Base-by-base conservation (phyloP, 2,329 filamentous ascomycete species). In the Pseudogymnoascus sp. region DNA sequence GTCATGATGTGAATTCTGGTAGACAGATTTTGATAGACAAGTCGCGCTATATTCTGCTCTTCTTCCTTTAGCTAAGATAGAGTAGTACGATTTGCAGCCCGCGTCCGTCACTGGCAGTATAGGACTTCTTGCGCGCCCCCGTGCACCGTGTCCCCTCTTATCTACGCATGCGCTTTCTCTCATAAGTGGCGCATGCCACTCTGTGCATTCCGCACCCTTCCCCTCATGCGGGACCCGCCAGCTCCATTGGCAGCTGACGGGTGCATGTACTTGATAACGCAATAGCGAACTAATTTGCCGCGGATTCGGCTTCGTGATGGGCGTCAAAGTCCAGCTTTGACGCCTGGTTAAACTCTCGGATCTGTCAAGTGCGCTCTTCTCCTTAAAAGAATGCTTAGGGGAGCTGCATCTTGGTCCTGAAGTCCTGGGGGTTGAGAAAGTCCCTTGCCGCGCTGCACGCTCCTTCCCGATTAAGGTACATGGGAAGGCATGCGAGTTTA, bases 281-380 rank as follows among this genome's bases (percentile, higher is more conserved):
- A 50, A 50, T 28, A n/a, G 43, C 43, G 43, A 60, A 60, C 58
- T 37, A 60, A 8, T n/a, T 39, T 60, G 66, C 69, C 67, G 68
- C 65, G 65, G 69, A 66, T 69, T 69, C 67, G 68, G 68, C 68
- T 69, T 70, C 66, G 62, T 66, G 65, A 16, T 66, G 64, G 5
- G 39, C 58, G 37, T 43, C 25, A 63, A 64, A 61, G 63, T 62
- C 67, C 66, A 65, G 65, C 65, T 62, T 67, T 47, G 65, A 63
- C 62, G 62, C 64, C 61, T 62, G 54, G 62, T 63, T 62, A 65
- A 59, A 61, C 57, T 63, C 57, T 58, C 61, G 61, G 58, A 57
- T 62, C 62, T 60, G 66, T 64, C 66, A 67, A 63, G 60, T 65
- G 65, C 60, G 65, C 60, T 64, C 62, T 64, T 38, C 60, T 63